These are phyloP conservation scores for Eruca vesicaria DNA, from an alignment of 441 rosid genomes.

Conservation along the genomic window DNA sequence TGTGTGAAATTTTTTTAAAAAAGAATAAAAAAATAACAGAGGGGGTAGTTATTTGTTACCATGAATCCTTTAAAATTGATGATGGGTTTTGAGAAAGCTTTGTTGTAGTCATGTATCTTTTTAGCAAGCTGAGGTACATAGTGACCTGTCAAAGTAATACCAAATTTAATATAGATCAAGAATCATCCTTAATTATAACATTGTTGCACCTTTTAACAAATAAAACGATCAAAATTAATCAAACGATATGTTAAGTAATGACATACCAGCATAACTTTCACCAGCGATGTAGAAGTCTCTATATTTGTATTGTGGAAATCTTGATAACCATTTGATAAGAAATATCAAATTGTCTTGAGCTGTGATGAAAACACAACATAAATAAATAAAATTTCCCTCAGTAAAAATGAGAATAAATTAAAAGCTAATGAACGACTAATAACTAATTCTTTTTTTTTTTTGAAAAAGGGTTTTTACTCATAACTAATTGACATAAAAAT, in stretches of 20 bases:
- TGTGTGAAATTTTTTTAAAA: no score
- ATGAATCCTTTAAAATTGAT: slow-evolving; percentile 86
- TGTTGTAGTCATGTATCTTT: slow-evolving; percentile 64
- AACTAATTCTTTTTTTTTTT: no score
- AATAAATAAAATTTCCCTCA: background rate
- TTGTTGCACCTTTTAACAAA: background rate
- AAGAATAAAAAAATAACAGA: no score
- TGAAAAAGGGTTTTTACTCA: no score
- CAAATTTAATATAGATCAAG: background rate
- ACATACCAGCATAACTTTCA: slow-evolving; percentile 79
- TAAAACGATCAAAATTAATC: background rate
- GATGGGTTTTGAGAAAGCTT: slow-evolving; percentile 44
- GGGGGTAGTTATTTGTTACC: slow-evolving; percentile 40
- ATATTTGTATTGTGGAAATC: slow-evolving; percentile 73
- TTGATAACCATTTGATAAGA: slow-evolving; percentile 70
- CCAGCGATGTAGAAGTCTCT: slow-evolving; percentile 76
- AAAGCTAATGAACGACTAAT: no score
- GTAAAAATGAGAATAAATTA: background rate
- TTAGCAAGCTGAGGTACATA: slow-evolving; percentile 90
- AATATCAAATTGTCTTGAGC: slow-evolving; percentile 72
- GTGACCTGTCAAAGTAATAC: slow-evolving; percentile 50
- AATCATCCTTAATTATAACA: background rate
- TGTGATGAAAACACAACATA: slow-evolving; percentile 26
- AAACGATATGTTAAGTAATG: background rate
- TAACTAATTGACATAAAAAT: no score